phyloP scores from a whole-genome alignment of 2,329 filamentous ascomycete species.

The Colletotrichum endophyticum region DNA sequence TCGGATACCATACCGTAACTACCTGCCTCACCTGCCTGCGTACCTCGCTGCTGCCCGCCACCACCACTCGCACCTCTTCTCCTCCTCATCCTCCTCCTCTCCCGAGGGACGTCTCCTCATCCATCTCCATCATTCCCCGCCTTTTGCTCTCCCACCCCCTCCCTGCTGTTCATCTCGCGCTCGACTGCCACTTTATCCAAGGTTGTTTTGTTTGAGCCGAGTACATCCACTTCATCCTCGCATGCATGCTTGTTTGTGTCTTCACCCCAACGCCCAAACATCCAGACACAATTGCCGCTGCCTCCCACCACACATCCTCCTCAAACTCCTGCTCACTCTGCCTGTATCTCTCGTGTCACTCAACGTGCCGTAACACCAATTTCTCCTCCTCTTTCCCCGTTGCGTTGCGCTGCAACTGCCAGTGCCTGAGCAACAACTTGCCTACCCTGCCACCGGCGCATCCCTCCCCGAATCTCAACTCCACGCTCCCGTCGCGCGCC shows the following conservation, averaged over 20 bases:
- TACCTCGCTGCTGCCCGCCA: neutral
- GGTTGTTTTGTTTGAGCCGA: conserved; percentile 15
- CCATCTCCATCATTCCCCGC: conserved; percentile 24
- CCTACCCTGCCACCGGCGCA: conserved; percentile 2
- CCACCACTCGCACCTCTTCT: neutral
- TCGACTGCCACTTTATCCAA: conserved; percentile 24
- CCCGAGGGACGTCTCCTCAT: conserved; percentile 19
- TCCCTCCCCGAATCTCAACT: conserved; percentile 11
- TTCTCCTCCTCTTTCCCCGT: neutral
- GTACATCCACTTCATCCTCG: conserved; percentile 6
- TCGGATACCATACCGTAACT: neutral
- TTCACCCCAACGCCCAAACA: conserved; percentile 16
- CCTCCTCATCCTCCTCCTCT: conserved; percentile 19
- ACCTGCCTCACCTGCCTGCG: neutral
- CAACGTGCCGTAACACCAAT: conserved; percentile 3
- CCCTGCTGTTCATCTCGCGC: conserved; percentile 22
- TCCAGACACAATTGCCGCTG: conserved; percentile 8
- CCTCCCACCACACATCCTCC: neutral
- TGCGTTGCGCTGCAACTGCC: neutral
- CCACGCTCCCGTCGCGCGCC: neutral
- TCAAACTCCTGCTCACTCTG: conserved; percentile 7
- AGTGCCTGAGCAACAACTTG: neutral
- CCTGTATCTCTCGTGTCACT: conserved; percentile 14
- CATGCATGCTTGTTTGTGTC: conserved; percentile 16
- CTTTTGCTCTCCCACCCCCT: conserved; percentile 26